Evolutionary conservation across 495 filamentous ascomycete species (phyloP), one percentile per base, ranked within the genome.

Genomic region (Talaromyces trachyspermus): DNA sequence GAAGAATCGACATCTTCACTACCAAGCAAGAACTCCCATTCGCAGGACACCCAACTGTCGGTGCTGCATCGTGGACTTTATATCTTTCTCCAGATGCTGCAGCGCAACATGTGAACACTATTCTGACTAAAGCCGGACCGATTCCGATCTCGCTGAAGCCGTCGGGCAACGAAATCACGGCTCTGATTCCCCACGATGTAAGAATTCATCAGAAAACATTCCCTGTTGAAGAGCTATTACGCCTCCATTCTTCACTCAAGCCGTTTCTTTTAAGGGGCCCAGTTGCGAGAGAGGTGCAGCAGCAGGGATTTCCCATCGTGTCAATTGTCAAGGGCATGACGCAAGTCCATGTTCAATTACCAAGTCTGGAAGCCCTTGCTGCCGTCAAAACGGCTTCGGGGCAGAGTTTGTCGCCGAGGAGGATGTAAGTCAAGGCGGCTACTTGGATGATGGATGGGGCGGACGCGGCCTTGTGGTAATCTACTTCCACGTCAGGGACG

Each of bases 1-100:
- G 32, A 27, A 41, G 27, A 23, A 79, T 89, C 56, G 80, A 87
- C 62, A 91, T 89, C 64, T 88, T 88, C 70, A 82, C 79, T 22
- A 60, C 69, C 12, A 59, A 69, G 22, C 51, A 51, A 9, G 85
- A 89, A 56, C 58, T 89, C 11, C 79, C 81, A 2, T 90, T 89
- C 53, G 85, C 86, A 0, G 86, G 86, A 7, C 86, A 90, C 59
- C 86, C 86, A 0, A 88, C 83, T 35, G 79, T 91, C 50, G 86
- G 86, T 44, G 71, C 81, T 2, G 77, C 81, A 2, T 72, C 72
- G 39, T 77, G 82, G 68, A 64, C 65, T 49, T 51, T 70, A 1
- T 50, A 48, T 14, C 57, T 64, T 68, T 43, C 58, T 56, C 50
- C 70, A 17, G 44, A 66, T 11, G 54, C 60, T 24, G 18, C 38